phyloP scores from a whole-genome alignment of 2,329 filamentous ascomycete species.

The Aspergillus fumigatus region DNA sequence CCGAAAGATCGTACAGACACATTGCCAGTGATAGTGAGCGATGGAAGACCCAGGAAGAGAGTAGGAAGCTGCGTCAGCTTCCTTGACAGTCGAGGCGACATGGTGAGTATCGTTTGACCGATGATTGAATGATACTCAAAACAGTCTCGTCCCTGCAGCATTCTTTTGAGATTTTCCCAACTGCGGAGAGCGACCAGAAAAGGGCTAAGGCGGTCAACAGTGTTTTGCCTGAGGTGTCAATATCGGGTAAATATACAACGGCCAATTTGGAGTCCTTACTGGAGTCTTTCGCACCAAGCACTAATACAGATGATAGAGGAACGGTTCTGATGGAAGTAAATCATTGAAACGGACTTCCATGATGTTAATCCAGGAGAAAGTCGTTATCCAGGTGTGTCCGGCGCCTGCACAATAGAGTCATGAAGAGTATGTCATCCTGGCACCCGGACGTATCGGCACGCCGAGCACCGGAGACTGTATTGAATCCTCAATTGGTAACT shows the following conservation, averaged over 20 bases:
- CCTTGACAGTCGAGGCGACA: constrained; percentile 33
- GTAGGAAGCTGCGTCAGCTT: constrained; percentile 29
- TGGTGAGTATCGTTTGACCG: constrained; percentile 15
- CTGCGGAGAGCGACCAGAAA: neutral
- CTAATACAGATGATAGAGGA: neutral
- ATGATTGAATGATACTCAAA: neutral
- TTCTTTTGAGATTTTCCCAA: neutral
- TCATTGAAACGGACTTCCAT: neutral
- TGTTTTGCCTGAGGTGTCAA: neutral
- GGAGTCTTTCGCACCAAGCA: neutral
- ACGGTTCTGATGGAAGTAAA: neutral
- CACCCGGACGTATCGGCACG: neutral
- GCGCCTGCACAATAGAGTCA: neutral
- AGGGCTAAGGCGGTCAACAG: neutral
- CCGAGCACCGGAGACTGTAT: neutral
- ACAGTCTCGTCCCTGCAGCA: neutral
- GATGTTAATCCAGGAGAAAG: neutral
- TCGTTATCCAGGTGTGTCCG: neutral
- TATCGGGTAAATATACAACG: neutral
- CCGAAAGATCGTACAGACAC: constrained; percentile 39
- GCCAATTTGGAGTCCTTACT: neutral
- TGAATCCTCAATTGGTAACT: neutral
- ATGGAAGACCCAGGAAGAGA: constrained; percentile 21
- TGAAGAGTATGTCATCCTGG: neutral
- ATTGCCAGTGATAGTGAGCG: constrained; percentile 15